A percentile compares a stretch with the other conserved stretches of the same genome.
Evolutionary conservation across 1,284 basidiomycete genomes (phyloP).

Genomic region (Ceratobasidium sp.): DNA sequence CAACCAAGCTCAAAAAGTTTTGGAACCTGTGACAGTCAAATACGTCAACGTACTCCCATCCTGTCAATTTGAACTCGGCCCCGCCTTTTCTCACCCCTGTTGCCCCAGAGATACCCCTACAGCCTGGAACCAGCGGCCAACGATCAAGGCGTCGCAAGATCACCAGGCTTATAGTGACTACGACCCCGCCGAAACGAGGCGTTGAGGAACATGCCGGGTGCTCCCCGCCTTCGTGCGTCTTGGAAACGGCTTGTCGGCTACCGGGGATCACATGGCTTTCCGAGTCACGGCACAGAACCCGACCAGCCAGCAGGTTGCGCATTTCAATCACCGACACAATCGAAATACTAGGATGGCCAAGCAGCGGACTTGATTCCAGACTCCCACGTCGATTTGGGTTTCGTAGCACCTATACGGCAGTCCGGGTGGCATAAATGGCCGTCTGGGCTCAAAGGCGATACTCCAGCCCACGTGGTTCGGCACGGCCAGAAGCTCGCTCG

Average conservation of each 20-base stretch:
- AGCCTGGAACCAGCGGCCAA: not conserved
- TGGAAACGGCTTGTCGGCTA: conserved; percentile 3
- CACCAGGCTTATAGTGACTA: not conserved
- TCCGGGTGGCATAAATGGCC: not conserved
- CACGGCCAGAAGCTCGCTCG: conserved; percentile 5
- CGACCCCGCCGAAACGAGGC: conserved; percentile 7
- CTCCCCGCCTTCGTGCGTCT: conserved; percentile 4
- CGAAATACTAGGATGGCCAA: conserved; percentile 1
- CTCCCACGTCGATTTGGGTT: not conserved
- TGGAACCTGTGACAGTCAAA: too few relatives aligned
- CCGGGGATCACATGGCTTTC: conserved; percentile 6
- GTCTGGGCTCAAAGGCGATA: not conserved
- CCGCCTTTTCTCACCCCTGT: conserved; percentile 18
- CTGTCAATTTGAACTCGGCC: conserved; percentile 3
- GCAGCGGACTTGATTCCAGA: conserved; percentile 1
- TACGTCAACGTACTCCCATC: too few relatives aligned
- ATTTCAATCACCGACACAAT: conserved; percentile 19
- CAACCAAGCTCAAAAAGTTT: too few relatives aligned
- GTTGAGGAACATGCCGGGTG: not conserved
- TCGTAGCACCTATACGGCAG: not conserved
- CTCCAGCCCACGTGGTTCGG: conserved; percentile 27
- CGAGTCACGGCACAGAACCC: not conserved
- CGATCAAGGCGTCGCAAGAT: not conserved
- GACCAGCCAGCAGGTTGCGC: not conserved
- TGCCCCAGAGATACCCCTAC: not conserved